phyloP scores from a whole-genome alignment of 176 grass and related monocot species.

The barley (Hordeum vulgare) region DNA sequence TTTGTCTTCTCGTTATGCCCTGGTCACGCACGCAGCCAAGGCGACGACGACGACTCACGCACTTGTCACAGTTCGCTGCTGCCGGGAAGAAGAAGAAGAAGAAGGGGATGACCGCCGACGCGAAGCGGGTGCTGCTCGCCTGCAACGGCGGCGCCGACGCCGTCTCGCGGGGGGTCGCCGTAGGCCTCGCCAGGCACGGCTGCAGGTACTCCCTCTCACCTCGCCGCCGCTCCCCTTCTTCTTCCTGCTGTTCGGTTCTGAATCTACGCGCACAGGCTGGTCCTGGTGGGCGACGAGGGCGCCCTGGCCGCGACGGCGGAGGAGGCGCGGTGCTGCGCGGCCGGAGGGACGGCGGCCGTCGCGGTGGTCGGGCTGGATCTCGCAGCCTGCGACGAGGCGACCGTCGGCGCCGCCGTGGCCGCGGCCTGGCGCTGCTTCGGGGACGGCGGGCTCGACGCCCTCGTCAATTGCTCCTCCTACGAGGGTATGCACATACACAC shows the following conservation, averaged over 20 bases:
- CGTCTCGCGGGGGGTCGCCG: conserved; percentile 65
- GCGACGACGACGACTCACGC: no score
- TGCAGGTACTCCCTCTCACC: conserved; percentile 41
- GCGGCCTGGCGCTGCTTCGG: conserved; percentile 50
- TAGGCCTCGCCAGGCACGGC: conserved; percentile 52
- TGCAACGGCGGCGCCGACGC: conserved; percentile 60
- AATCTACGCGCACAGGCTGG: conserved; percentile 14
- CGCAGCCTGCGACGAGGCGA: conserved; percentile 43
- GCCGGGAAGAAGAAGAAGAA: background rate
- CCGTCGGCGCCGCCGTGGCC: conserved; percentile 50
- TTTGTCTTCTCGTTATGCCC: no score
- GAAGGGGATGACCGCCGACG: conserved; percentile 32
- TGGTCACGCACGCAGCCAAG: no score
- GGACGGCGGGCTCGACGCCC: conserved; percentile 45
- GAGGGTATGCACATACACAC: conserved; percentile 36
- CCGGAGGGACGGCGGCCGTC: background rate
- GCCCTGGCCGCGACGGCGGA: conserved; percentile 28
- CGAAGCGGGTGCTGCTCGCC: conserved; percentile 65
- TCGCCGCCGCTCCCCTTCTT: background rate
- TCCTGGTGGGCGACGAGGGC: conserved; percentile 62
- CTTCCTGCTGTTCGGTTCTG: background rate
- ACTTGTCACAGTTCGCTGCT: no score
- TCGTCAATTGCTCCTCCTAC: conserved; percentile 69
- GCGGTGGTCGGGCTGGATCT: conserved; percentile 56
- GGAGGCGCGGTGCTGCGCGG: conserved; percentile 13